Evolutionary conservation across 139 green algal species (phyloP).

Genomic region (Micractinium conductrix): DNA sequence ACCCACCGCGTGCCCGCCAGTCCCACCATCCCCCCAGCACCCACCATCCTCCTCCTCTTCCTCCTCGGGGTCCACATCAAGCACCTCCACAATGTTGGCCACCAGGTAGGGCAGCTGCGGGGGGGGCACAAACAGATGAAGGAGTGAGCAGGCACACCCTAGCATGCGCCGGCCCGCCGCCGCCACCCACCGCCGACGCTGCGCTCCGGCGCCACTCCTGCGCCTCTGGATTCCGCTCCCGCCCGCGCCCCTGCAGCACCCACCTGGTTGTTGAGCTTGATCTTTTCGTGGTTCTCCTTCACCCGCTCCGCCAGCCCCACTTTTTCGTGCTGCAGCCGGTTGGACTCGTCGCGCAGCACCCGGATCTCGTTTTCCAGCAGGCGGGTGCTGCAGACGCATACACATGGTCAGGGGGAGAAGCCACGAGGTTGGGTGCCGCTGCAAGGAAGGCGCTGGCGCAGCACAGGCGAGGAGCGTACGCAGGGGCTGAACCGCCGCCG

Average conservation of each 20-base stretch:
- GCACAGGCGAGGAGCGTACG: too few relatives aligned
- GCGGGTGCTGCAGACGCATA: slow-evolving; percentile 64
- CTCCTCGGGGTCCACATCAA: slow-evolving; percentile 93
- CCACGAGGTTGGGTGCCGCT: too few relatives aligned
- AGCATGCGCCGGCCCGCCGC: too few relatives aligned
- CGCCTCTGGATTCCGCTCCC: too few relatives aligned
- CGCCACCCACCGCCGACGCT: too few relatives aligned
- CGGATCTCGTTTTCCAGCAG: slow-evolving; percentile 98
- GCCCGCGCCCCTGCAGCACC: not conserved
- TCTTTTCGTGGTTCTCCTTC: slow-evolving; percentile 97
- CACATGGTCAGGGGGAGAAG: too few relatives aligned
- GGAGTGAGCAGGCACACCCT: too few relatives aligned
- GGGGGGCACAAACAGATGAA: too few relatives aligned
- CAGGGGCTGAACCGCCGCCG: too few relatives aligned
- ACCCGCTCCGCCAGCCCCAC: slow-evolving; percentile 74
- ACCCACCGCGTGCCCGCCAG: not conserved
- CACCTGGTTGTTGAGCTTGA: slow-evolving; percentile 99
- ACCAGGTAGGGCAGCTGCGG: slow-evolving; percentile 71
- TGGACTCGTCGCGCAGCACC: slow-evolving; percentile 94
- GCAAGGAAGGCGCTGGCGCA: too few relatives aligned
- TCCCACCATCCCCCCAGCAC: not conserved
- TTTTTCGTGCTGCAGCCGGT: slow-evolving; percentile 87
- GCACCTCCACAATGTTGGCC: slow-evolving; percentile 96
- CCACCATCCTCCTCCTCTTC: slow-evolving; percentile 81
- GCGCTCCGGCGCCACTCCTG: too few relatives aligned